These are phyloP conservation scores for Adenanthera pavonina DNA, from an alignment of 306 rosid genomes.

Conservation along the genomic window DNA sequence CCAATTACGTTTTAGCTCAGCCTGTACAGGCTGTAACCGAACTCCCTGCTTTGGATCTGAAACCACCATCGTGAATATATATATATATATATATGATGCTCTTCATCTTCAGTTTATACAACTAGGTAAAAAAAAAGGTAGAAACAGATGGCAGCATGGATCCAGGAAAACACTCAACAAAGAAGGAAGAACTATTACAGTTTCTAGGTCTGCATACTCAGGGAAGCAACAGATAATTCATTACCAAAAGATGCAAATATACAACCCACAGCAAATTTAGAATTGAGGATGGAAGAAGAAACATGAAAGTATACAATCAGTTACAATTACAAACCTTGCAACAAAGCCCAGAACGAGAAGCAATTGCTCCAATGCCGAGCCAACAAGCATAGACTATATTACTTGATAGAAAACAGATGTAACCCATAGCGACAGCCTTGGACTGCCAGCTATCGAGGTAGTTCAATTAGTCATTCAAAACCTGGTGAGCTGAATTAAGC, in stretches of 20 bases:
- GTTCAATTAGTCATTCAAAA: slow-evolving; percentile 28
- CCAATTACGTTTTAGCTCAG: slow-evolving; percentile 64
- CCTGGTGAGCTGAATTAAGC: background rate
- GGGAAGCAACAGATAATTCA: background rate
- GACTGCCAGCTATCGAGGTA: background rate
- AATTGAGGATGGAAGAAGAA: slow-evolving; percentile 20
- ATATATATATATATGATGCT: background rate
- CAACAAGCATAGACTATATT: slow-evolving; percentile 1
- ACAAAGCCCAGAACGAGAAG: background rate
- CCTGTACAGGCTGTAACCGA: slow-evolving; percentile 44
- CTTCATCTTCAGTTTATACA: slow-evolving; percentile 15
- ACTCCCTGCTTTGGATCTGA: slow-evolving; percentile 58
- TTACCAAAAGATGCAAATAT: background rate
- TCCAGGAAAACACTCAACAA: slow-evolving; percentile 31
- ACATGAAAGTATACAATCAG: background rate
- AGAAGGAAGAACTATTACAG: slow-evolving; percentile 20
- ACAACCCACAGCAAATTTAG: background rate
- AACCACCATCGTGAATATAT: slow-evolving; percentile 31
- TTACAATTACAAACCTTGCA: background rate
- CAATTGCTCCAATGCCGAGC: slow-evolving; percentile 1
- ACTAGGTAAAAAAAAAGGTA: too few relatives aligned
- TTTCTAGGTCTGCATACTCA: background rate
- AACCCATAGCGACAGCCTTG: background rate
- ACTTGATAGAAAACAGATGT: background rate
- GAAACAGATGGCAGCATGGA: slow-evolving; percentile 23